A percentile compares a stretch with the other conserved stretches of the same genome.
phyloP scores from a whole-genome alignment of 1,139 yeast species.

The Blastobotrys aristatus region DNA sequence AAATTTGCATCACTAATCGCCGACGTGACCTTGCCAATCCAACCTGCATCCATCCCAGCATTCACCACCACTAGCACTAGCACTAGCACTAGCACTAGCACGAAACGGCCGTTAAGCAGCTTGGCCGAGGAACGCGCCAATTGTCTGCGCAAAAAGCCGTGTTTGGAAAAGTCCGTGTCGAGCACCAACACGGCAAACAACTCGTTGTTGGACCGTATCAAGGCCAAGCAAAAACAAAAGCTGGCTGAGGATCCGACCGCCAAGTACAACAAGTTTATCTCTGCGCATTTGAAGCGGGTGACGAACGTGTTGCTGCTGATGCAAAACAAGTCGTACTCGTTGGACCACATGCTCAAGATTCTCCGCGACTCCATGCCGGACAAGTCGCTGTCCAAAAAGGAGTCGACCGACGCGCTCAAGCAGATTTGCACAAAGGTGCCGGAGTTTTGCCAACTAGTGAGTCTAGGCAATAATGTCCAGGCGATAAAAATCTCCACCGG shows the following conservation, averaged over 20 bases:
- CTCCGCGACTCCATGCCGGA: slow-evolving; percentile 12
- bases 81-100: slow-evolving; percentile 5
- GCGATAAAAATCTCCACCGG: slow-evolving; percentile 15
- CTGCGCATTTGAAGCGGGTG: slow-evolving; percentile 26
- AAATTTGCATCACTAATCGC: not conserved
- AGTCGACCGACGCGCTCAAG: slow-evolving; percentile 11
- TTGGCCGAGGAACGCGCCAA: slow-evolving; percentile 1
- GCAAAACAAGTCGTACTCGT: slow-evolving; percentile 13
- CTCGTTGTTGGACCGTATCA: slow-evolving; percentile 31
- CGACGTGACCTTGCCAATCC: not conserved
- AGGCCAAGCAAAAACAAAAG: slow-evolving; percentile 28
- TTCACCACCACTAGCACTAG: slow-evolving; percentile 9
- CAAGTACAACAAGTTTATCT: slow-evolving; percentile 21
- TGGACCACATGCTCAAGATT: slow-evolving; percentile 13
- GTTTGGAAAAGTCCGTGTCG: not conserved
- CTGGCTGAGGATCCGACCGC: not conserved
- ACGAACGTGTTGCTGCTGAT: slow-evolving; percentile 20
- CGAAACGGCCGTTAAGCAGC: not conserved
- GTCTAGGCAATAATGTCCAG: slow-evolving; percentile 9
- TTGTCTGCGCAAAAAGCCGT: slow-evolving; percentile 9
- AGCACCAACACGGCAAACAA: not conserved
- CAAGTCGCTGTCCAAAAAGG: slow-evolving; percentile 5
- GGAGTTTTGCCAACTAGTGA: slow-evolving; percentile 14
- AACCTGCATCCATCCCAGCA: not conserved
- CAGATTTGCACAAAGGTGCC: slow-evolving; percentile 7